Base-by-base conservation (phyloP, 441 rosid species). In the Capsella rubella region DNA sequence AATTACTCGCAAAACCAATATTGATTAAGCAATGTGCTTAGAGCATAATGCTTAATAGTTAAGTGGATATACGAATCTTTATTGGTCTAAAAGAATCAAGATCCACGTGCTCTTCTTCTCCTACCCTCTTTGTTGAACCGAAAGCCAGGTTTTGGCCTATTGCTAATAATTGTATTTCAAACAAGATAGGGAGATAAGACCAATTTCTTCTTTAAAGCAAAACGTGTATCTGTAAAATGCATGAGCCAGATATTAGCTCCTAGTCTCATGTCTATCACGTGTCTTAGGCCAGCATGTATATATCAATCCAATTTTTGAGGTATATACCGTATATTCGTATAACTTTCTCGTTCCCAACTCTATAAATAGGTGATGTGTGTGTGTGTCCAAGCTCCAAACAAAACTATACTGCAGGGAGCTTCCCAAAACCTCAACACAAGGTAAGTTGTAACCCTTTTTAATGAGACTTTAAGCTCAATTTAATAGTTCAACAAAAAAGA, bases 211-310 rank as follows among this genome's bases (percentile, higher is more conserved):
- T 76, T 64, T 70, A 62, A 68, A 69, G 79, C n/a, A 9, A 27
- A 75, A 32, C 75, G 9, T 46, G 75, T 18, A 70, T 57, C 76
- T 77, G 80, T 77, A 65, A 77, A 71, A 71, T 43, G 76, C 72
- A 77, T 27, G 34, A 31, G 76, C 76, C 76, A 77, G 76, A 64
- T 29, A 65, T 64, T 49, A n/a, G 16, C 31, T 76, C 40, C 56
- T 77, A 60, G 81, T 72, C 73, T 78, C 81, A 54, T 60, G 74
- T 72, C 78, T 25, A 78, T 72, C 81, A 78, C 70, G 81, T 72
- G 81, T 67, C 55, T 55, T 35, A 32, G 29, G 29, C 58, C 53
- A 59, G 32, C 59, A n/a, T 50, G 46, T 56, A 43, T 18, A 13
- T 31, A 13, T 31, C 14, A 40, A 12, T 54, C 43, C 12, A 45